These are phyloP conservation scores for Chaetothyriales sp. DNA, from an alignment of 2,329 filamentous ascomycete genomes.

Conservation along the genomic window DNA sequence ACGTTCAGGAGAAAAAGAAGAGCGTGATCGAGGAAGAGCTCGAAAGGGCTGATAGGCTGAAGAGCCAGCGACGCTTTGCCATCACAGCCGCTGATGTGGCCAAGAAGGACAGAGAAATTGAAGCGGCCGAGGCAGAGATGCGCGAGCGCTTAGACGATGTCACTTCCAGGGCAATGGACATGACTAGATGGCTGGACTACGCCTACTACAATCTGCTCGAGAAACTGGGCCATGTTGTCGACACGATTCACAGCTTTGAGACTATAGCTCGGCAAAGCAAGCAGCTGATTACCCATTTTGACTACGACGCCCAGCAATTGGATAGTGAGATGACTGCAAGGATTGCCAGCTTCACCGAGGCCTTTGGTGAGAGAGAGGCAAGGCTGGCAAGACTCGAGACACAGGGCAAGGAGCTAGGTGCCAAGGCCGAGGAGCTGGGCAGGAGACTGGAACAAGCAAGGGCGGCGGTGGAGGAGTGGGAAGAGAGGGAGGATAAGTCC, in stretches of 20 bases:
- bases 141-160: slow-evolving; percentile 9
- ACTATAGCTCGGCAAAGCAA: slow-evolving; percentile 25
- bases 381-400: slow-evolving; percentile 25
- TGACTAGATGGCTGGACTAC: slow-evolving; percentile 32
- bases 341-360: slow-evolving; percentile 22
- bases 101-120: slow-evolving; percentile 8
- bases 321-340: slow-evolving; percentile 25
- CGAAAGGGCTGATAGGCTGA: slow-evolving; percentile 9
- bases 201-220: slow-evolving; percentile 35
- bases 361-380: slow-evolving; percentile 25
- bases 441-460: slow-evolving; percentile 26
- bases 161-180: slow-evolving; percentile 21
- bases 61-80: slow-evolving; percentile 8
- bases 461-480: slow-evolving; percentile 28
- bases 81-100: neutral
- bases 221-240: slow-evolving; percentile 27
- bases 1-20: neutral
- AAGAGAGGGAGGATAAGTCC: slow-evolving; percentile 25
- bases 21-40: slow-evolving; percentile 7
- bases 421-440: slow-evolving; percentile 24
- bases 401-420: slow-evolving; percentile 25
- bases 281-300: slow-evolving; percentile 25
- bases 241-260: slow-evolving; percentile 28
- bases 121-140: slow-evolving; percentile 12
- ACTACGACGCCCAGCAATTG: slow-evolving; percentile 22